A percentile compares a stretch with the other conserved stretches of the same genome.
These are phyloP conservation scores for Globisporangium orthogonon DNA, from an alignment of 352 stramenopile species.

Conservation along the genomic window DNA sequence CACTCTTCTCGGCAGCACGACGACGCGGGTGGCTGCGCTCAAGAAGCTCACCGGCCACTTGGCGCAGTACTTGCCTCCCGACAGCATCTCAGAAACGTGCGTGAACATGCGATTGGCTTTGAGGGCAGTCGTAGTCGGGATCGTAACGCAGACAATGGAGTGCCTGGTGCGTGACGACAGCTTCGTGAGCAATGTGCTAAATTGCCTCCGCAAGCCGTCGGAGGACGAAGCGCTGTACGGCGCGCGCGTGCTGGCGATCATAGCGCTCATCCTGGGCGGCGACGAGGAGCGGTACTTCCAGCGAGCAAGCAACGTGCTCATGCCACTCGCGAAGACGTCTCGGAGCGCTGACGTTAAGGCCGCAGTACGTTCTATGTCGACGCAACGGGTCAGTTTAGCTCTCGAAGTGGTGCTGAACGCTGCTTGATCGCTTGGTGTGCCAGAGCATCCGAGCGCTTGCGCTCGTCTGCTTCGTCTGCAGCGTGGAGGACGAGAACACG, in stretches of 20 bases:
- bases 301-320: slow-evolving; percentile 57
- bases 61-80: slow-evolving; percentile 58
- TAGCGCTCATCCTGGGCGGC: slow-evolving; percentile 67
- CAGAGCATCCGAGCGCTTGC: slow-evolving; percentile 68
- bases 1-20: slow-evolving; percentile 29
- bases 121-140: too few species aligned
- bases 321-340: slow-evolving; percentile 62
- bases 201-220: slow-evolving; percentile 61
- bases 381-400: too few species aligned
- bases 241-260: slow-evolving; percentile 60
- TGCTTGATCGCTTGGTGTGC: too few species aligned
- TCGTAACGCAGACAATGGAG: too few species aligned
- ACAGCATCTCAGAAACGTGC: slow-evolving; percentile 71
- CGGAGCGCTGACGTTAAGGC: slow-evolving; percentile 57
- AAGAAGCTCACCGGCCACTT: slow-evolving; percentile 56
- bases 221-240: slow-evolving; percentile 62
- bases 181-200: slow-evolving; percentile 64
- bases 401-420: too few species aligned
- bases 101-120: neutral
- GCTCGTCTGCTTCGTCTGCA: slow-evolving; percentile 72
- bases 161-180: slow-evolving; percentile 6
- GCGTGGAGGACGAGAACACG: slow-evolving; percentile 69
- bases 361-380: slow-evolving; percentile 24
- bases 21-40: slow-evolving; percentile 63
- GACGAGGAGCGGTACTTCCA: slow-evolving; percentile 79